Evolutionary conservation across 1,284 basidiomycete species (phyloP).

Genomic region (Lentinula novae-zelandiae): DNA sequence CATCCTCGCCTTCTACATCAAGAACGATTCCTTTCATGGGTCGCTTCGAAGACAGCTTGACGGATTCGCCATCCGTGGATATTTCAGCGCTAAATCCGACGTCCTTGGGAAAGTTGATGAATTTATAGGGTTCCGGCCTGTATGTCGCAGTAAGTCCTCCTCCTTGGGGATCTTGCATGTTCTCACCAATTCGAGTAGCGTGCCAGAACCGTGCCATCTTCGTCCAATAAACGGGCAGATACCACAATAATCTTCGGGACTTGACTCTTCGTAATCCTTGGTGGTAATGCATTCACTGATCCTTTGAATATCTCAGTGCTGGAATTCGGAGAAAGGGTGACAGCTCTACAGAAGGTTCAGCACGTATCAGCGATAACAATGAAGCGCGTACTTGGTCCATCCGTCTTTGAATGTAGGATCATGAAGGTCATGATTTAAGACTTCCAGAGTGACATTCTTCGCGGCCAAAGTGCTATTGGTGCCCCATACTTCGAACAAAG

Average conservation of each 20-base stretch:
- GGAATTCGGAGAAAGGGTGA: slow-evolving; percentile 67
- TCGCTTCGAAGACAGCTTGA: slow-evolving; percentile 56
- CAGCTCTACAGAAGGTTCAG: slow-evolving; percentile 23
- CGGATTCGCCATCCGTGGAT: slow-evolving; percentile 53
- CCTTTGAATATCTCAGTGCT: slow-evolving; percentile 80
- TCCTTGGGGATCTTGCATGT: slow-evolving; percentile 12
- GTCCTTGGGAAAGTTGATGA: slow-evolving; percentile 73
- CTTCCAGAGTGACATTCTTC: slow-evolving; percentile 58
- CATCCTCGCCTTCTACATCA: slow-evolving; percentile 68
- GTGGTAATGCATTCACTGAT: slow-evolving; percentile 63
- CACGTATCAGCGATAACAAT: not conserved
- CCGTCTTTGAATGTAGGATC: slow-evolving; percentile 51
- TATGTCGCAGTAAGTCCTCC: slow-evolving; percentile 12
- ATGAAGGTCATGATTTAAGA: slow-evolving; percentile 67
- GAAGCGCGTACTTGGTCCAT: slow-evolving; percentile 32
- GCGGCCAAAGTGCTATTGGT: slow-evolving; percentile 69
- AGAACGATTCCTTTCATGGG: slow-evolving; percentile 87
- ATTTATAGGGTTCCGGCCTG: slow-evolving; percentile 92
- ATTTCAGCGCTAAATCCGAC: slow-evolving; percentile 54
- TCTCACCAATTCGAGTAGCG: slow-evolving; percentile 75
- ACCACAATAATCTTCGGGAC: slow-evolving; percentile 67
- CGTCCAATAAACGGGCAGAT: slow-evolving; percentile 69
- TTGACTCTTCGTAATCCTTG: slow-evolving; percentile 63
- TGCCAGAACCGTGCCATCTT: slow-evolving; percentile 57
- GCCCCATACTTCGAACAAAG: slow-evolving; percentile 75